Evolutionary conservation across 2,329 filamentous ascomycete genomes (phyloP).

Genomic region (Exutisphaerella laricina): DNA sequence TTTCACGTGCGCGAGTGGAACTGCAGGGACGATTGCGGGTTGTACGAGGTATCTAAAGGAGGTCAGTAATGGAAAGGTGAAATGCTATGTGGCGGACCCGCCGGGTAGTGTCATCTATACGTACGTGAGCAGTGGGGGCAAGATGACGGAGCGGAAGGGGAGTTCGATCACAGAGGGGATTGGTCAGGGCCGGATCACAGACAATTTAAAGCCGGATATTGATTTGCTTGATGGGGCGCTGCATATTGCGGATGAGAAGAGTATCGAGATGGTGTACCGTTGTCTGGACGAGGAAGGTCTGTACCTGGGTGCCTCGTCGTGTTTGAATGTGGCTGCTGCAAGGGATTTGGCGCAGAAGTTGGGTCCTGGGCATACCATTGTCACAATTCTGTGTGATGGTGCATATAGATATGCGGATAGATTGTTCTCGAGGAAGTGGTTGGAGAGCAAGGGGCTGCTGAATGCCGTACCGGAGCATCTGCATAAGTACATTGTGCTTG

Average conservation of each 20-base stretch:
- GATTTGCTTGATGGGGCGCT: conserved; percentile 78
- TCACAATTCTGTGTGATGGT: conserved; percentile 90
- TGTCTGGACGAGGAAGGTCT: conserved; percentile 94
- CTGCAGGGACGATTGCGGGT: conserved; percentile 84
- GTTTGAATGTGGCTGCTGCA: conserved; percentile 90
- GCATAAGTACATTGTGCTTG: conserved; percentile 90
- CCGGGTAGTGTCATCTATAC: conserved; percentile 89
- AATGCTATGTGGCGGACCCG: conserved; percentile 86
- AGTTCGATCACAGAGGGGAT: conserved; percentile 97
- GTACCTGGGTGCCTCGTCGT: conserved; percentile 89
- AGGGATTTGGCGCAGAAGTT: conserved; percentile 89
- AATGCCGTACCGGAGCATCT: conserved; percentile 76
- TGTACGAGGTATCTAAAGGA: conserved; percentile 86
- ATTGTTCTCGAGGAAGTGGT: conserved; percentile 86
- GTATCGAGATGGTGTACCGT: conserved; percentile 94
- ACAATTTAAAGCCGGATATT: conserved; percentile 83
- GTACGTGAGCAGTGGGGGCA: conserved; percentile 81
- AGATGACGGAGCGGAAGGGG: conserved; percentile 72
- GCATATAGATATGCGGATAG: conserved; percentile 97
- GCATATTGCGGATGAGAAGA: conserved; percentile 84
- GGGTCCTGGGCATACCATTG: conserved; percentile 81
- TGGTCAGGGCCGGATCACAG: conserved; percentile 92
- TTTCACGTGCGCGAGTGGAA: conserved; percentile 93
- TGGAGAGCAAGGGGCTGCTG: conserved; percentile 77
- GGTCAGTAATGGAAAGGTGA: conserved; percentile 68